A percentile compares a stretch with the other conserved stretches of the same genome.
These are phyloP conservation scores for Annulohypoxylon nitens DNA, from an alignment of 495 filamentous ascomycete species.

Conservation along the genomic window DNA sequence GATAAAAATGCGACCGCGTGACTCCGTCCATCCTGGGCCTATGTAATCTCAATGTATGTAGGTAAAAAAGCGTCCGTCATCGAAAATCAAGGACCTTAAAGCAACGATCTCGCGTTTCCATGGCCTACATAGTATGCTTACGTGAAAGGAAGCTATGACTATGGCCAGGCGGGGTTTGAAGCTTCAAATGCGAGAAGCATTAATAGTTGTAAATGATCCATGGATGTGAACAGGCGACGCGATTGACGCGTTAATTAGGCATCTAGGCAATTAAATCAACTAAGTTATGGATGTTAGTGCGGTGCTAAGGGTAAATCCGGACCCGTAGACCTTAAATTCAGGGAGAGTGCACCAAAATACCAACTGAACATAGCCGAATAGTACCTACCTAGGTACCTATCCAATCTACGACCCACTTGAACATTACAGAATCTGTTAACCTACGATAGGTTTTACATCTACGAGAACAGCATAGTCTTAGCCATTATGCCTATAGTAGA, in stretches of 20 bases:
- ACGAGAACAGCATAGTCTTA: no score
- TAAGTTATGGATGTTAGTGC: background rate
- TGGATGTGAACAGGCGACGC: slow-evolving; percentile 1
- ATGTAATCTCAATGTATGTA: background rate
- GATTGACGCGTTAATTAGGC: background rate
- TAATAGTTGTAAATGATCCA: background rate
- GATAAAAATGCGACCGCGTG: slow-evolving; percentile 57
- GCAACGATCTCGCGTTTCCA: slow-evolving; percentile 19
- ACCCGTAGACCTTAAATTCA: no score
- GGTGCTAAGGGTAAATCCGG: background rate
- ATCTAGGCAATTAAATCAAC: background rate
- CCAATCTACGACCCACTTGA: no score
- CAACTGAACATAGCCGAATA: no score
- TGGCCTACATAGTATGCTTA: slow-evolving; percentile 1
- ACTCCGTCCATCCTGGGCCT: slow-evolving; percentile 54
- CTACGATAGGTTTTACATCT: no score
- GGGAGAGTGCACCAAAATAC: no score
- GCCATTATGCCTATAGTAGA: no score
- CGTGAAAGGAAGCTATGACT: background rate
- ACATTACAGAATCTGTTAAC: no score
- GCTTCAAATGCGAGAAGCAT: background rate
- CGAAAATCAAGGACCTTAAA: slow-evolving; percentile 22
- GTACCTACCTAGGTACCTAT: no score
- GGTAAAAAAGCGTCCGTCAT: slow-evolving; percentile 1
- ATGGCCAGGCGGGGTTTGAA: background rate